Conservation (phyloP, 176 grass and related monocot genomes). For the Hyparrhenia diplandra region DNA sequence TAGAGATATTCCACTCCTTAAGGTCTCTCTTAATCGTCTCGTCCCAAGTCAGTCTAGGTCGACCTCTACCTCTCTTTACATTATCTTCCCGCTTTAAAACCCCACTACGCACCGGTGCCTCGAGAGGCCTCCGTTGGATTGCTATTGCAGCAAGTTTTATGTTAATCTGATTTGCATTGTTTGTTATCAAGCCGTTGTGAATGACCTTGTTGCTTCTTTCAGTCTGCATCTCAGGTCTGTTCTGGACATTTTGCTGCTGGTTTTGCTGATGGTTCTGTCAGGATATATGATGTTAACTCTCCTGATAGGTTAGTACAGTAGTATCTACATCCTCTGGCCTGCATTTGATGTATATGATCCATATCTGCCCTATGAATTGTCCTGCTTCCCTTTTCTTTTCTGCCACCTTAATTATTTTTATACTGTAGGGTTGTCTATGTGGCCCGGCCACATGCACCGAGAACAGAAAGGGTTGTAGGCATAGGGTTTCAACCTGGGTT, state of each 20-base stretch:
- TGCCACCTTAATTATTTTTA: neutral
- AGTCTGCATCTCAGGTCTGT: conserved; percentile 76
- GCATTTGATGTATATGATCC: conserved; percentile 9
- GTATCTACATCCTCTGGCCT: conserved; percentile 18
- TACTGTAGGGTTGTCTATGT: conserved; percentile 60
- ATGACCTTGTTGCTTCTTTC: conserved; percentile 35
- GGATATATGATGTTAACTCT: conserved; percentile 86
- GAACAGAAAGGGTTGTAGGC: conserved; percentile 78
- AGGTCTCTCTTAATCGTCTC: too few relatives aligned
- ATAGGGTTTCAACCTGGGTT: conserved; percentile 91
- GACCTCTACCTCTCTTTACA: too few relatives aligned
- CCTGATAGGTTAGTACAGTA: conserved; percentile 53
- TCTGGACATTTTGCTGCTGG: conserved; percentile 74
- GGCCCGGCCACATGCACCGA: conserved; percentile 74
- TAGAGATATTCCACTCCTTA: too few relatives aligned
- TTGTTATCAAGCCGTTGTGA: neutral
- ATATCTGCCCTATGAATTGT: conserved; percentile 5
- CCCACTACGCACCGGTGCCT: too few relatives aligned
- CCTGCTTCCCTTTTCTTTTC: neutral
- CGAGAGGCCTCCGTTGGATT: too few relatives aligned
- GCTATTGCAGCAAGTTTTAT: conserved; percentile 40
- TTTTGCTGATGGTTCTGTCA: conserved; percentile 69
- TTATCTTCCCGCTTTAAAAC: too few relatives aligned
- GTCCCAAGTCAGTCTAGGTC: too few relatives aligned
- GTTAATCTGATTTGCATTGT: conserved; percentile 34